Evolutionary conservation across 177 flowering plant genomes (phyloP).

Genomic region (Vitis hybrid): DNA sequence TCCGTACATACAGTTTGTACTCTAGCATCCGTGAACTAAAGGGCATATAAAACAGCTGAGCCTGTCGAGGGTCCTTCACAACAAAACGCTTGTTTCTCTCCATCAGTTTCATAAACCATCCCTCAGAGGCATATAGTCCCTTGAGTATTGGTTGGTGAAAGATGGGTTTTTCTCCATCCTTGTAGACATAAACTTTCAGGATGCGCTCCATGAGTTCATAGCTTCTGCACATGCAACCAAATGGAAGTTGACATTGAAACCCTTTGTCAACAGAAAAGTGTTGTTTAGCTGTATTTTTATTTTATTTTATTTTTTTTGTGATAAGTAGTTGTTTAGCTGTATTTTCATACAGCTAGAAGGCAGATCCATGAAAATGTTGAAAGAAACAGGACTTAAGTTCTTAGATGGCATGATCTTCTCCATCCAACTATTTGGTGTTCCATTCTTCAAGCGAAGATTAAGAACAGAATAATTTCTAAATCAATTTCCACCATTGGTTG

Average conservation of each 20-base stretch:
- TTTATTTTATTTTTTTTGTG: background rate
- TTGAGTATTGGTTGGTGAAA: slow-evolving; percentile 66
- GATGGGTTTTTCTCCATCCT: slow-evolving; percentile 62
- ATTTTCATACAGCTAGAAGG: background rate
- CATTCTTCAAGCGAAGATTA: background rate
- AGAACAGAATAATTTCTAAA: background rate
- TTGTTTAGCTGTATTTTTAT: background rate
- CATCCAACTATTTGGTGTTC: background rate
- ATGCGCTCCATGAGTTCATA: slow-evolving; percentile 66
- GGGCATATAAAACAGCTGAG: slow-evolving; percentile 75
- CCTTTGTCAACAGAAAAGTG: background rate
- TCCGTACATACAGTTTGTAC: slow-evolving; percentile 59
- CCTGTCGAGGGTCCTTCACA: slow-evolving; percentile 60
- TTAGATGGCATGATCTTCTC: background rate
- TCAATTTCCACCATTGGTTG: background rate
- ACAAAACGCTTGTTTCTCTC: slow-evolving; percentile 51
- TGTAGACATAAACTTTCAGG: slow-evolving; percentile 64
- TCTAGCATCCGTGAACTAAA: slow-evolving; percentile 68
- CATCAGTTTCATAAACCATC: slow-evolving; percentile 85
- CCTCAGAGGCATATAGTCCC: slow-evolving; percentile 81
- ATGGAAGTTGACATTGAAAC: background rate
- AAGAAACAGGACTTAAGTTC: background rate
- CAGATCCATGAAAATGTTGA: background rate
- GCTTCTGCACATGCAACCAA: slow-evolving; percentile 48
- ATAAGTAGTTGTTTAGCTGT: background rate